These are phyloP conservation scores for Cladophialophora carrionii DNA, from an alignment of 2,329 filamentous ascomycete genomes.

Conservation along the genomic window DNA sequence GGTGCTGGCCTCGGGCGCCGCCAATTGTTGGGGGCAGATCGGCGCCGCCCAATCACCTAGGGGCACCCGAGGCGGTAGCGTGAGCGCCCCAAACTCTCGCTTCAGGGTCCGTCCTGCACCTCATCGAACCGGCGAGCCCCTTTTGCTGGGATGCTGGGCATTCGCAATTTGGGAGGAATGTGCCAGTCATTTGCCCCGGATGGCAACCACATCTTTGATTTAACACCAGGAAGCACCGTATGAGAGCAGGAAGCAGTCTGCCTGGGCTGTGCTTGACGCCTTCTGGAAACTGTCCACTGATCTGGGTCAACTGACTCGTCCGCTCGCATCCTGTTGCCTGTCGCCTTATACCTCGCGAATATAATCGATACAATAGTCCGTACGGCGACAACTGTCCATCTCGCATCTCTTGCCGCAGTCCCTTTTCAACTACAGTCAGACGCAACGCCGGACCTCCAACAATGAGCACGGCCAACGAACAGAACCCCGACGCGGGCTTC, in stretches of 20 bases:
- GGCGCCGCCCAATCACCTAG: slow-evolving; percentile 17
- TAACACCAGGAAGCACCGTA: slow-evolving; percentile 4
- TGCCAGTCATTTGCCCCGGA: slow-evolving; percentile 11
- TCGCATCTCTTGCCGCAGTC: background rate
- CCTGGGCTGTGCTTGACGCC: slow-evolving; percentile 13
- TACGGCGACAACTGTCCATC: background rate
- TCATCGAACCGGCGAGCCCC: slow-evolving; percentile 14
- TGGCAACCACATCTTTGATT: slow-evolving; percentile 13
- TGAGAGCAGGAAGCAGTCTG: slow-evolving; percentile 17
- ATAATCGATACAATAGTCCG: background rate
- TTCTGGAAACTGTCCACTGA: slow-evolving; percentile 8
- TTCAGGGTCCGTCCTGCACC: slow-evolving; percentile 6
- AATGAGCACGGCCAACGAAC: slow-evolving; percentile 22
- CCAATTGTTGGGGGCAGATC: slow-evolving; percentile 13
- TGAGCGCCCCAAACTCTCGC: slow-evolving; percentile 15
- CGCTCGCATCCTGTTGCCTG: slow-evolving; percentile 10
- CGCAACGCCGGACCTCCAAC: slow-evolving; percentile 6
- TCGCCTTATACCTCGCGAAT: background rate
- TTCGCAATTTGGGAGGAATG: slow-evolving; percentile 14
- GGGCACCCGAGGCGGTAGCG: background rate
- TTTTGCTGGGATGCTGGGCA: slow-evolving; percentile 18
- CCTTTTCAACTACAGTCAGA: background rate
- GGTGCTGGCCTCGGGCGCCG: background rate
- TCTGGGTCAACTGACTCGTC: slow-evolving; percentile 12
- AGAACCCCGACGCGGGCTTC: slow-evolving; percentile 20